Percentiles rank a stretch among this genome's conserved stretches.
Conservation (phyloP, 2,329 filamentous ascomycete genomes). For the Penicillium hordei region DNA sequence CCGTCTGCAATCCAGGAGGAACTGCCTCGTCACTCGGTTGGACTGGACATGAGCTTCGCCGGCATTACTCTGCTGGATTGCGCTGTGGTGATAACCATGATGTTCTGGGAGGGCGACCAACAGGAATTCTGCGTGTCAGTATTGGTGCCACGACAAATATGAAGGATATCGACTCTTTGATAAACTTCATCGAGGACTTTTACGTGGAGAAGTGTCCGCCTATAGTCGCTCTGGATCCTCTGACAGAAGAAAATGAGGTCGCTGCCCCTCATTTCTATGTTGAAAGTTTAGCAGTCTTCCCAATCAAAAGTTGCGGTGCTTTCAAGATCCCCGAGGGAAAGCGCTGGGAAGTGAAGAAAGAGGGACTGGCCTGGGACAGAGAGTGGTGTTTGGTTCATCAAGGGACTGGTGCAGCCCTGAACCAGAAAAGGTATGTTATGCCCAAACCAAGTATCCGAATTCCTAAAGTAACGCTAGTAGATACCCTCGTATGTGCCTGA, state of each 20-base stretch:
- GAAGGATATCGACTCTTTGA: conserved; percentile 69
- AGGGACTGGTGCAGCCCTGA: conserved; percentile 79
- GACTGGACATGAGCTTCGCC: conserved; percentile 75
- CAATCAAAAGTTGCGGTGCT: conserved; percentile 90
- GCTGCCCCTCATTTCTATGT: conserved; percentile 49
- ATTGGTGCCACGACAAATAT: conserved; percentile 85
- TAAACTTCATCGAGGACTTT: conserved; percentile 71
- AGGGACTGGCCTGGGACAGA: conserved; percentile 90
- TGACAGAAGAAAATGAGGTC: conserved; percentile 12
- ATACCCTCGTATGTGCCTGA: conserved; percentile 74
- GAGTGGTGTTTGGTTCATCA: conserved; percentile 94
- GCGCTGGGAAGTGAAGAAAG: conserved; percentile 73
- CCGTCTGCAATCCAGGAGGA: conserved; percentile 88
- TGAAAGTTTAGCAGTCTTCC: conserved; percentile 73
- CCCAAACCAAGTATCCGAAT: not conserved
- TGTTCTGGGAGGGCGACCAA: conserved; percentile 79
- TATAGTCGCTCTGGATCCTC: conserved; percentile 17
- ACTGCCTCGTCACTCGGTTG: conserved; percentile 72
- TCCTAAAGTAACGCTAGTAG: not conserved
- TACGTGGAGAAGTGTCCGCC: conserved; percentile 49
- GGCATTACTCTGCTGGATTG: conserved; percentile 81
- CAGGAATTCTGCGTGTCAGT: conserved; percentile 81
- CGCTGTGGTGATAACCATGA: conserved; percentile 83
- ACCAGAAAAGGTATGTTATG: conserved; percentile 72
- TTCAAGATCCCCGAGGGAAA: conserved; percentile 65